Evolutionary conservation across 169 alveolate species (phyloP).

Genomic region (Babesia bigemina): DNA sequence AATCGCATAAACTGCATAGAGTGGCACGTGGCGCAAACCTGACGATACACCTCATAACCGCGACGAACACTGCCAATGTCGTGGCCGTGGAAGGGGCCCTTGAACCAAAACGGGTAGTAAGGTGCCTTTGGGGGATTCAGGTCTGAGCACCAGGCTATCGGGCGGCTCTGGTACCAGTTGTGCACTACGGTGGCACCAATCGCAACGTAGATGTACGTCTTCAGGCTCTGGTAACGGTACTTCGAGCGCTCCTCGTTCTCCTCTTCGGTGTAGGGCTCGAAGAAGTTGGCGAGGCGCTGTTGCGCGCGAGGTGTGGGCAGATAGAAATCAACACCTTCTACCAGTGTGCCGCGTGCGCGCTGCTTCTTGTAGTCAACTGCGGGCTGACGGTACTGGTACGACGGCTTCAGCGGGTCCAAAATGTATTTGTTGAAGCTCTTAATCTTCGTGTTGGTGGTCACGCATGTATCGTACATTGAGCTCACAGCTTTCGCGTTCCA

Average conservation of each 20-base stretch:
- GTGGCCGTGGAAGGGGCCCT: slow-evolving; percentile 83
- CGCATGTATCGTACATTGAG: slow-evolving; percentile 66
- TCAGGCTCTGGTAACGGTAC: slow-evolving; percentile 81
- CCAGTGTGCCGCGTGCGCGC: slow-evolving; percentile 83
- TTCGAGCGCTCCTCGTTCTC: slow-evolving; percentile 78
- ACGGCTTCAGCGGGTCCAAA: slow-evolving; percentile 79
- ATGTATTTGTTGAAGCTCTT: slow-evolving; percentile 74
- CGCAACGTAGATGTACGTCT: slow-evolving; percentile 78
- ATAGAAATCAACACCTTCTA: slow-evolving; percentile 84
- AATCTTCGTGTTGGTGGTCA: slow-evolving; percentile 71
- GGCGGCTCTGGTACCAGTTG: slow-evolving; percentile 82
- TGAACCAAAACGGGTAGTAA: slow-evolving; percentile 87
- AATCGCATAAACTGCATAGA: slow-evolving; percentile 83
- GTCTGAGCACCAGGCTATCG: slow-evolving; percentile 88
- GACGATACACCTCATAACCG: slow-evolving; percentile 86
- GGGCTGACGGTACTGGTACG: slow-evolving; percentile 73
- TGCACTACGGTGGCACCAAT: slow-evolving; percentile 83
- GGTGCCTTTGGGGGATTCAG: slow-evolving; percentile 86
- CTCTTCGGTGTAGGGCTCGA: slow-evolving; percentile 84
- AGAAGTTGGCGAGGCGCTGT: slow-evolving; percentile 78
- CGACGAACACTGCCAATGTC: slow-evolving; percentile 85
- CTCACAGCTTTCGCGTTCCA: slow-evolving; percentile 79
- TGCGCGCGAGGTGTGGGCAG: slow-evolving; percentile 78
- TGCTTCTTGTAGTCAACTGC: slow-evolving; percentile 85
- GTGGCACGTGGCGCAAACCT: slow-evolving; percentile 88